A percentile compares a stretch with the other conserved stretches of the same genome.
Evolutionary conservation across 1,139 yeast species (phyloP).

Genomic region (Saccharomyces hybrid): DNA sequence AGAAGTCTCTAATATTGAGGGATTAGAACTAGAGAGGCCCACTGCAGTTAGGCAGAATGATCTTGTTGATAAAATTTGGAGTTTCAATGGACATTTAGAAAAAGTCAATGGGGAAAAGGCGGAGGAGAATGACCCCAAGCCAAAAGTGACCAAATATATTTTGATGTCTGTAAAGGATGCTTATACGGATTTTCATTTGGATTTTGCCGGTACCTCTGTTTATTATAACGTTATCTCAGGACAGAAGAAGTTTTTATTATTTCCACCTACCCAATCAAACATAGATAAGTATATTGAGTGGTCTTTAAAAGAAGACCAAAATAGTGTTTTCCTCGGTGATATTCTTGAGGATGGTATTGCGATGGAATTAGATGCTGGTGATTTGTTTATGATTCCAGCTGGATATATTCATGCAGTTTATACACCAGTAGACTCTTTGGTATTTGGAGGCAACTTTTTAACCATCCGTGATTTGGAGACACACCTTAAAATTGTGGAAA

Average conservation of each 20-base stretch:
- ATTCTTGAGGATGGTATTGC: constrained; percentile 46
- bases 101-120: neutral
- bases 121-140: constrained; percentile 34
- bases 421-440: constrained; percentile 73
- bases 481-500: constrained; percentile 52
- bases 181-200: constrained; percentile 85
- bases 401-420: constrained; percentile 93
- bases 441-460: constrained; percentile 81
- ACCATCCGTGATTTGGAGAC: constrained; percentile 55
- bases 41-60: constrained; percentile 59
- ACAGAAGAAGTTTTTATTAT: constrained; percentile 62
- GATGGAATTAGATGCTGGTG: constrained; percentile 61
- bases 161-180: constrained; percentile 78
- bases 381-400: constrained; percentile 74
- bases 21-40: constrained; percentile 53
- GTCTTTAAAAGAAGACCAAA: constrained; percentile 53
- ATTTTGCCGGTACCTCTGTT: constrained; percentile 89
- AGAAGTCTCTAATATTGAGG: constrained; percentile 56
- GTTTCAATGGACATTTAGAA: constrained; percentile 1
- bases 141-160: constrained; percentile 77
- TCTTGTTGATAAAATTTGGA: constrained; percentile 64
- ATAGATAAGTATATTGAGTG: constrained; percentile 57
- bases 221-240: constrained; percentile 79
- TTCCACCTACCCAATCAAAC: constrained; percentile 66
- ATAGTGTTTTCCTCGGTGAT: constrained; percentile 61